phyloP scores from a whole-genome alignment of 345 rosid genomes.

The Cardamine resedifolia region DNA sequence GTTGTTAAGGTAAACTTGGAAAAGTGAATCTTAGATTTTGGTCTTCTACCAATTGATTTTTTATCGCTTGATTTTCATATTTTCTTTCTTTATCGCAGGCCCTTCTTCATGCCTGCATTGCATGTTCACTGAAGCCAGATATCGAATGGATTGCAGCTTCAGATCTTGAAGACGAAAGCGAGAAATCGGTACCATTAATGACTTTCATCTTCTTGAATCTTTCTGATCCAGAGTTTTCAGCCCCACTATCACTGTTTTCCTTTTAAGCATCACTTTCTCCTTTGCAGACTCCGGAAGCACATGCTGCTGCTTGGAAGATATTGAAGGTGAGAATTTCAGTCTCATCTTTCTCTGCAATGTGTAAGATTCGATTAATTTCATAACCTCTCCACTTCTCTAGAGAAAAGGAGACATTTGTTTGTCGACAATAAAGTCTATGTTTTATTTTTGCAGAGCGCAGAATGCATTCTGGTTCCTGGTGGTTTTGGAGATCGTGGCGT shows the following conservation, averaged over 20 bases:
- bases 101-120: slow-evolving; percentile 93
- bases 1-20: slow-evolving; percentile 68
- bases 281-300: slow-evolving; percentile 76
- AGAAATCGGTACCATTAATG: slow-evolving; percentile 45
- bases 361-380: slow-evolving; percentile 4
- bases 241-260: not conserved
- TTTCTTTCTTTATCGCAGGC: slow-evolving; percentile 55
- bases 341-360: not conserved
- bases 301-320: slow-evolving; percentile 84
- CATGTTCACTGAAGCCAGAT: slow-evolving; percentile 78
- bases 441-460: slow-evolving; percentile 59
- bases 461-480: slow-evolving; percentile 92
- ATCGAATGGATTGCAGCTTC: slow-evolving; percentile 97
- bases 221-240: not conserved
- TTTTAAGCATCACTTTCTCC: slow-evolving; percentile 14
- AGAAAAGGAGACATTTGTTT: slow-evolving; percentile 7
- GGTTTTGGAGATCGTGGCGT: slow-evolving; percentile 99
- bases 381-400: slow-evolving; percentile 8
- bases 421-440: not conserved
- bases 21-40: not conserved
- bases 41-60: slow-evolving; percentile 12
- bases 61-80: not conserved
- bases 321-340: slow-evolving; percentile 58
- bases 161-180: slow-evolving; percentile 91
- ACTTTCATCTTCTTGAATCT: slow-evolving; percentile 6